A percentile compares a stretch with the other conserved stretches of the same genome.
Conservation (phyloP, 305 asterid genomes). For the Fraxinus sp. region DNA sequence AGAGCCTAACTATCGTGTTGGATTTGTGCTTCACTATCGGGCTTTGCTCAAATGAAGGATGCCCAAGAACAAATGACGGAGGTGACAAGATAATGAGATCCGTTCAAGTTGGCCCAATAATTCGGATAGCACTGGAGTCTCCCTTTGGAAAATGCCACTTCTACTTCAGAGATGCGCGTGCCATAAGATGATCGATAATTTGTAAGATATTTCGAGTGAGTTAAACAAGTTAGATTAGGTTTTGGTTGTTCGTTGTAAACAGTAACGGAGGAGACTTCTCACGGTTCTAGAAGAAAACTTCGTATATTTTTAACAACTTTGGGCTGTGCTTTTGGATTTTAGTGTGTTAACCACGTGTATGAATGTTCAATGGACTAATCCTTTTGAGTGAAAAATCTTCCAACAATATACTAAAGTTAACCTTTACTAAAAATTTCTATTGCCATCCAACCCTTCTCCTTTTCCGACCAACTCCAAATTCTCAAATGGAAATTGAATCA, state of each 20-base stretch:
- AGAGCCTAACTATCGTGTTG: neutral
- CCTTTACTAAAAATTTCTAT: neutral
- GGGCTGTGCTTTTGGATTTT: neutral
- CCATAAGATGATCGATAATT: neutral
- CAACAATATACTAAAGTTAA: neutral
- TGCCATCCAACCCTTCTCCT: neutral
- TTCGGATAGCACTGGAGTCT: neutral
- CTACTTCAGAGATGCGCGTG: neutral
- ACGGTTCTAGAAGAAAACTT: neutral
- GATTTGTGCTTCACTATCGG: neutral
- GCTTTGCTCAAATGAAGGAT: neutral
- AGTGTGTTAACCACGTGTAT: neutral
- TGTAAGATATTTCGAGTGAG: neutral
- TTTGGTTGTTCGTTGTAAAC: neutral
- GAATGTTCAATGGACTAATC: neutral
- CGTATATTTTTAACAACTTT: neutral
- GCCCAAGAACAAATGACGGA: neutral
- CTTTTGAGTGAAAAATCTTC: neutral
- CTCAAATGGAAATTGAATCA: neutral
- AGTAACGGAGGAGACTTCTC: neutral
- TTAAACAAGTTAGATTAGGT: neutral
- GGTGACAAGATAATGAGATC: neutral
- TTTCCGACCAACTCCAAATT: neutral
- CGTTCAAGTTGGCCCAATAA: neutral
- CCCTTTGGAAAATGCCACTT: neutral